Evolutionary conservation across 129 eudicot species (phyloP).

Genomic region (Tanacetum coccineum): DNA sequence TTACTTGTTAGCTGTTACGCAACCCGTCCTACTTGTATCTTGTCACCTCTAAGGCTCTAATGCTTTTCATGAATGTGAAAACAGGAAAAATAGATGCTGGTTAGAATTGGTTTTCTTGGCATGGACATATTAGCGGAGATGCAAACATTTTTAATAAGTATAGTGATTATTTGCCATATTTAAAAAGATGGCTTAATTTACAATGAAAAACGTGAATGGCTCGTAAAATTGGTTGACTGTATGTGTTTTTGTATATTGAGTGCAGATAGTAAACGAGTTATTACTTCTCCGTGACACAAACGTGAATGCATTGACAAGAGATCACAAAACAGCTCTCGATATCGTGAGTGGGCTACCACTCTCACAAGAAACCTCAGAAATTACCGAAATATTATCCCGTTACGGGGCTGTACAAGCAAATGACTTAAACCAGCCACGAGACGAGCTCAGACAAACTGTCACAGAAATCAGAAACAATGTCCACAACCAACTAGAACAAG

Average conservation of each 20-base stretch:
- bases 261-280: conserved; percentile 61
- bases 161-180: background rate
- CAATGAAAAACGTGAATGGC: too few species aligned
- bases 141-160: background rate
- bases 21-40: background rate
- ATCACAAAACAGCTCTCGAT: conserved; percentile 75
- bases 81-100: background rate
- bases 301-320: conserved; percentile 69
- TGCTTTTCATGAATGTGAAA: background rate
- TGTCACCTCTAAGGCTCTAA: background rate
- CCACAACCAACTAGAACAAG: conserved; percentile 63
- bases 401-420: conserved; percentile 67
- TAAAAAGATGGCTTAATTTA: too few species aligned
- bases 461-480: conserved; percentile 57
- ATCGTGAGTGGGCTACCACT: conserved; percentile 54
- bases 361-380: conserved; percentile 64
- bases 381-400: conserved; percentile 40
- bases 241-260: conserved; percentile 11
- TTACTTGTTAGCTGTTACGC: too few species aligned
- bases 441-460: conserved; percentile 65
- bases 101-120: background rate
- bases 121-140: background rate
- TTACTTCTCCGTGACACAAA: conserved; percentile 56
- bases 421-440: conserved; percentile 68
- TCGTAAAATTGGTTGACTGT: background rate